These are phyloP conservation scores for Conticribra guillardii DNA, from an alignment of 108 stramenopile genomes.

Conservation along the genomic window DNA sequence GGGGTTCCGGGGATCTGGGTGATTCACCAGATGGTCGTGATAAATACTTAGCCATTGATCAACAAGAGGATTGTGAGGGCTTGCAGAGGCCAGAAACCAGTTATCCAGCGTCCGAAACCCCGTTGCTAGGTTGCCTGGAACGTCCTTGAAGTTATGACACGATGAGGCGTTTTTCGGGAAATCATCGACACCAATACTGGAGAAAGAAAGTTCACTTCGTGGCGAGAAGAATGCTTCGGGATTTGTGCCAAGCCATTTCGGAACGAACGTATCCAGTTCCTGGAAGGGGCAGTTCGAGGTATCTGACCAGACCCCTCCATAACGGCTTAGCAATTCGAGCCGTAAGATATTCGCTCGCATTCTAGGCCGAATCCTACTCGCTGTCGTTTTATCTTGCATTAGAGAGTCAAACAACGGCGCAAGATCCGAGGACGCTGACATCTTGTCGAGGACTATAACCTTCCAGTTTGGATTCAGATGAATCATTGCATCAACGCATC, in stretches of 20 bases:
- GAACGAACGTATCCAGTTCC: conserved; percentile 2
- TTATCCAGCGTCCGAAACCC: not conserved
- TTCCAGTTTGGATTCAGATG: conserved; percentile 9
- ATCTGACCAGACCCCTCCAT: conserved; percentile 11
- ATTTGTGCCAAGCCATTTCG: conserved; percentile 4
- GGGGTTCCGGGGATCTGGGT: not conserved
- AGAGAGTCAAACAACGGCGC: not conserved
- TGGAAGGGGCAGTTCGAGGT: conserved; percentile 7
- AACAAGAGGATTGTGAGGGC: conserved; percentile 4
- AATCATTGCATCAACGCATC: conserved; percentile 10
- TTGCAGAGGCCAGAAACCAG: conserved; percentile 3
- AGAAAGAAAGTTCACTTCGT: no score
- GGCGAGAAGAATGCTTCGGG: not conserved
- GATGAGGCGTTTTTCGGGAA: no score
- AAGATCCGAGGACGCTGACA: not conserved
- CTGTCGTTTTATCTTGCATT: not conserved
- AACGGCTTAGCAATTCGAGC: conserved; percentile 7
- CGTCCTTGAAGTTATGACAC: no score
- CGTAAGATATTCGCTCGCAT: no score
- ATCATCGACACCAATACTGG: no score
- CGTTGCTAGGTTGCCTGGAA: not conserved
- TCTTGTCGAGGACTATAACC: not conserved
- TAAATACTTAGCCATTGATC: conserved; percentile 9
- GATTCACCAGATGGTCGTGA: not conserved
- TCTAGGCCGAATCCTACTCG: not conserved